These are phyloP conservation scores for Amylocystis lapponica DNA, from an alignment of 768 basidiomycete species.

Conservation along the genomic window DNA sequence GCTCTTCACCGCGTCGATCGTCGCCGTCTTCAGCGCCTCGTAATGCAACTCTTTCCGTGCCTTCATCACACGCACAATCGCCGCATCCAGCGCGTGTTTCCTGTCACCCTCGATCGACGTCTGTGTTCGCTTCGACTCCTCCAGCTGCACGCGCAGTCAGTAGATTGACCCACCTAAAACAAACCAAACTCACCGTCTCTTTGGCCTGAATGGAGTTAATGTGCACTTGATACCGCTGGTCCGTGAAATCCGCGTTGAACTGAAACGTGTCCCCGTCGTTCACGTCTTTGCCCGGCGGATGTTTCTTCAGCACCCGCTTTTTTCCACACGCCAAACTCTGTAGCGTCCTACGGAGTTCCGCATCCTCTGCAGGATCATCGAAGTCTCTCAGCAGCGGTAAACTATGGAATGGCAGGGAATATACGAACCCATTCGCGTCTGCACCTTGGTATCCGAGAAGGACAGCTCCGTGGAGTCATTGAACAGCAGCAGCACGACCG, in stretches of 20 bases:
- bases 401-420: slow-evolving; percentile 5
- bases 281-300: slow-evolving; percentile 75
- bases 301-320: slow-evolving; percentile 81
- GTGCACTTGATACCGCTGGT: slow-evolving; percentile 73
- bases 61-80: slow-evolving; percentile 97
- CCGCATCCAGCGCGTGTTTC: slow-evolving; percentile 81
- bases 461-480: slow-evolving; percentile 57
- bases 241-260: slow-evolving; percentile 80
- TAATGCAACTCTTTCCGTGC: slow-evolving; percentile 78
- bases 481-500: slow-evolving; percentile 81
- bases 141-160: slow-evolving; percentile 49
- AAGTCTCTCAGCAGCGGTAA: slow-evolving; percentile 17
- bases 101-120: slow-evolving; percentile 83
- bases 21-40: slow-evolving; percentile 73
- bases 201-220: slow-evolving; percentile 96
- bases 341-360: slow-evolving; percentile 73
- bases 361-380: slow-evolving; percentile 50
- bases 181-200: slow-evolving; percentile 59
- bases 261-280: slow-evolving; percentile 68
- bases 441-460: slow-evolving; percentile 61
- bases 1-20: slow-evolving; percentile 80
- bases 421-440: slow-evolving; percentile 66
- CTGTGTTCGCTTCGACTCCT: slow-evolving; percentile 82
- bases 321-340: slow-evolving; percentile 92
- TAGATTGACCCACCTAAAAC: not conserved